Conservation (phyloP, 139 green algal genomes). For the Coccomyxa sp. region DNA sequence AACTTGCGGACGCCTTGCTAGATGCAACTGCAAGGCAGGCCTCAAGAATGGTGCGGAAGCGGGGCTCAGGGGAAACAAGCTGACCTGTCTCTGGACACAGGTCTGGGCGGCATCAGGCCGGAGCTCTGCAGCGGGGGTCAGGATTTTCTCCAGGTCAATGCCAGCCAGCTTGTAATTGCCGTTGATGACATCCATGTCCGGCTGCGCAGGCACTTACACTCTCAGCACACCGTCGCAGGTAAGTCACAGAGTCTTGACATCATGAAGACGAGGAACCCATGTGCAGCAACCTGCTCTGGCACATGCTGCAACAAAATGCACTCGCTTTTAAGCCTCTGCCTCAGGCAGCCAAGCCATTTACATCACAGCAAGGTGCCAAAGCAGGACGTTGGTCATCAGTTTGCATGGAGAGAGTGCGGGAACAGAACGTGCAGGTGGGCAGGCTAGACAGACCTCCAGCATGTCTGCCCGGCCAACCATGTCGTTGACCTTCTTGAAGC, state of each 20-base stretch:
- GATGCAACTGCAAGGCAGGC: not conserved
- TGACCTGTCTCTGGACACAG: conserved; percentile 51
- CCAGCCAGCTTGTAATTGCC: conserved; percentile 69
- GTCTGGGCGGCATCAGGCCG: conserved; percentile 76
- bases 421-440: conserved; percentile 71
- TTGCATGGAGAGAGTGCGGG: not conserved
- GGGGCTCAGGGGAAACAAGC: no score
- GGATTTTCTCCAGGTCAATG: conserved; percentile 80
- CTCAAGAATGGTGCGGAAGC: not conserved
- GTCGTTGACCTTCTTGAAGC: conserved; percentile 85
- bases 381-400: no score
- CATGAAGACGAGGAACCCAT: no score
- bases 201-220: no score
- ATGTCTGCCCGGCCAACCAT: conserved; percentile 86
- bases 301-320: not conserved
- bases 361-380: no score
- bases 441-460: conserved; percentile 86
- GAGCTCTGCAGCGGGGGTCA: conserved; percentile 76
- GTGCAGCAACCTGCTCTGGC: not conserved
- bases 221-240: no score
- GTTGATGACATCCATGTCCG: conserved; percentile 70
- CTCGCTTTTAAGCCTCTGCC: no score
- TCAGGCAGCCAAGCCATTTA: no score
- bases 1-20: not conserved
- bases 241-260: no score